Base-by-base conservation (phyloP, 2,329 filamentous ascomycete species). In the Aspergillus fumigatiaffinis region DNA sequence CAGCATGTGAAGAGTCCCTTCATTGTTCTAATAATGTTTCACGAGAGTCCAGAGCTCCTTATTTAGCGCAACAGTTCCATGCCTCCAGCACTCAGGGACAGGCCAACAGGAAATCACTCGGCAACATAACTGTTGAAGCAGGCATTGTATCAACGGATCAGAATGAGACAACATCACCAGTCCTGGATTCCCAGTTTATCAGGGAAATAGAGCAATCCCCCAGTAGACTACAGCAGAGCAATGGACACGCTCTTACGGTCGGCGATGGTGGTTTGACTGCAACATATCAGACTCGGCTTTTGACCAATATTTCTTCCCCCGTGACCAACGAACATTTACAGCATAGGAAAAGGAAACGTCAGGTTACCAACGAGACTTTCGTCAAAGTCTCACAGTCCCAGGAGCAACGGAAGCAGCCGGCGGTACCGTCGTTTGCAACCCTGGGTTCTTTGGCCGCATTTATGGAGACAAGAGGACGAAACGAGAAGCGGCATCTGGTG, bases 401-500 rank as follows among this genome's bases (percentile, higher is more conserved):
- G n/a, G 12, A 6, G 12, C 12, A 14, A 41, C 12, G 23, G 42
- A 52, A 17, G 67, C 69, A 1, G 54, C 62, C 8, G 17, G 32
- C 52, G 32, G 44, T n/a, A 41, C 29, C 54, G 14, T 14, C 54
- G 41, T 54, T 60, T 23, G 51, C 35, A 78, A 79, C 63, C 77
- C 77, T 60, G 1, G 71, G 69, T 8, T 78, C 79, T 3, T 64
- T 85, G 29, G 72, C 77, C 4, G 79, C 76, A 28, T 85, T 83
- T 61, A 80, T 85, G 73, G 72, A 78, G 51, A 69, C 80, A 7
- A 76, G 79, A 54, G 77, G 79, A 25, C 63, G 61, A 32, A 50
- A 32, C 6, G 56, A 57, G 2, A 73, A 71, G 54, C 70, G 63
- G 50, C 58, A 60, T 49, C 70, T 67, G 50, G 48, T 66, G 4